Conservation (phyloP, 2,329 filamentous ascomycete genomes). For the Claviceps maximensis region DNA sequence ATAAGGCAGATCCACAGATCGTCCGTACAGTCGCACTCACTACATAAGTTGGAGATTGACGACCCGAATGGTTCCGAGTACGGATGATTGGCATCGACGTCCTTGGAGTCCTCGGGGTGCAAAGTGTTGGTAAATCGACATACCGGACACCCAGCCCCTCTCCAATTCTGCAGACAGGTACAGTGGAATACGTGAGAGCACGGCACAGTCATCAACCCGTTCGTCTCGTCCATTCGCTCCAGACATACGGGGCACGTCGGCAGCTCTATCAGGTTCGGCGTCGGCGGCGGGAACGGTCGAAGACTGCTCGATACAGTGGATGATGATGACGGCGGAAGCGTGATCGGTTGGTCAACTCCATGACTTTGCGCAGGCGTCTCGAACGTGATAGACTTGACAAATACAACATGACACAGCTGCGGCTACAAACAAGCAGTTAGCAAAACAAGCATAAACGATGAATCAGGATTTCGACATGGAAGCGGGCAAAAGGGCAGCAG, state of each 20-base stretch:
- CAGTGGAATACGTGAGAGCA: slow-evolving; percentile 98
- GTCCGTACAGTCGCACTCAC: slow-evolving; percentile 61
- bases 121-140: slow-evolving; percentile 66
- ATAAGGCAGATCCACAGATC: slow-evolving; percentile 95
- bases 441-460: background rate
- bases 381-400: slow-evolving; percentile 84
- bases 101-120: slow-evolving; percentile 14
- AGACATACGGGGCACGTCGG: slow-evolving; percentile 94
- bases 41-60: slow-evolving; percentile 57
- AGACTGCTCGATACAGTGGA: slow-evolving; percentile 30
- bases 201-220: slow-evolving; percentile 84
- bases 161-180: slow-evolving; percentile 91
- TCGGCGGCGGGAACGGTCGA: slow-evolving; percentile 51
- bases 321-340: slow-evolving; percentile 24
- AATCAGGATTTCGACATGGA: background rate
- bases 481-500: background rate
- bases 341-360: slow-evolving; percentile 47
- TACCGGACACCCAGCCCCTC: slow-evolving; percentile 83
- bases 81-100: slow-evolving; percentile 34
- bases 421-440: slow-evolving; percentile 35
- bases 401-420: slow-evolving; percentile 89
- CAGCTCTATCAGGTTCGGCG: slow-evolving; percentile 75
- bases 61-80: slow-evolving; percentile 44
- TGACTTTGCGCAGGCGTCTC: slow-evolving; percentile 42
- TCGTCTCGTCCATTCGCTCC: slow-evolving; percentile 96